Evolutionary conservation across 192 early-diverging fungal species (phyloP).

Genomic region (Fimicolochytrium jonesii): DNA sequence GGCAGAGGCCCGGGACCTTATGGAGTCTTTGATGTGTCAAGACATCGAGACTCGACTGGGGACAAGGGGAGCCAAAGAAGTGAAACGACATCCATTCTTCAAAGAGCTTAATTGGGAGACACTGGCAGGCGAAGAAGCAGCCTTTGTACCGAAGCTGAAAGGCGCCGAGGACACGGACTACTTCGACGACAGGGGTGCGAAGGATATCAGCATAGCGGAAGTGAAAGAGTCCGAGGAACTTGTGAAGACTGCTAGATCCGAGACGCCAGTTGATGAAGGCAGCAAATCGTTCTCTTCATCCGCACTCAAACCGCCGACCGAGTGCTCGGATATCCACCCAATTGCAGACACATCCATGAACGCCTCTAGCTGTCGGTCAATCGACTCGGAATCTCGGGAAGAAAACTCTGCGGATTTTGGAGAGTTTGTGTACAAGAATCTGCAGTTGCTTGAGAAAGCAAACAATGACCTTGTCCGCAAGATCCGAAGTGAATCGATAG

Average conservation of each 20-base stretch:
- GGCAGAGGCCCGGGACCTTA: constrained; percentile 70
- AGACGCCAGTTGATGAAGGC: too few relatives aligned
- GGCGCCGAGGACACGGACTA: constrained; percentile 84
- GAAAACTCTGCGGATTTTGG: constrained; percentile 70
- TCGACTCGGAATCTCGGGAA: too few relatives aligned
- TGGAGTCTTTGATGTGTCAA: constrained; percentile 68
- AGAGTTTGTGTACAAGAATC: constrained; percentile 87
- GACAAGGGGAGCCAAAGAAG: constrained; percentile 66
- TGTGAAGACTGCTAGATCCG: too few relatives aligned
- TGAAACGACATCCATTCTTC: constrained; percentile 77
- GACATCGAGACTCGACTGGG: constrained; percentile 66
- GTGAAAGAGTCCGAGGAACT: constrained; percentile 9
- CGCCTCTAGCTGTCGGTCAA: too few relatives aligned
- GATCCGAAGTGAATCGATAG: constrained; percentile 60
- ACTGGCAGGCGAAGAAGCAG: constrained; percentile 56
- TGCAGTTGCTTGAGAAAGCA: constrained; percentile 82
- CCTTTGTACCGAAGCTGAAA: constrained; percentile 77
- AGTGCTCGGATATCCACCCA: too few relatives aligned
- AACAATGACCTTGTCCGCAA: constrained; percentile 82
- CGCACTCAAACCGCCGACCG: too few relatives aligned
- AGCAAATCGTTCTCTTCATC: too few relatives aligned
- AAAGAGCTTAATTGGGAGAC: constrained; percentile 65
- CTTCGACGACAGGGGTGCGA: constrained; percentile 84
- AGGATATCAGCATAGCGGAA: constrained; percentile 10
- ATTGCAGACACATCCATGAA: too few relatives aligned